Conservation (phyloP, 2,329 filamentous ascomycete species). For the Chrysosporium queenslandicum region DNA sequence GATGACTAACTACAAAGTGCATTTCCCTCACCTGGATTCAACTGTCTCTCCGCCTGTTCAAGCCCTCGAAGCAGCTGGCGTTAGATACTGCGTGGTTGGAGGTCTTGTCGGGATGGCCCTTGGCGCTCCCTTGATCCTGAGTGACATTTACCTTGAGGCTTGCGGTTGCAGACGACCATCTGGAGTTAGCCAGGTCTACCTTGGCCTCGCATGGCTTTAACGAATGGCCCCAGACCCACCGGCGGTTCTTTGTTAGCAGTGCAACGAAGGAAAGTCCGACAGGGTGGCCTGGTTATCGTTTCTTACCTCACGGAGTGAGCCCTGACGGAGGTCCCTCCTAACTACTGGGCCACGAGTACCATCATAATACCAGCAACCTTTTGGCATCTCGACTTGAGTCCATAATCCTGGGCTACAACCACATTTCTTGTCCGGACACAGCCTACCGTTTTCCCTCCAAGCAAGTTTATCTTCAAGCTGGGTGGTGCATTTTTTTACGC, state of each 20-base stretch:
- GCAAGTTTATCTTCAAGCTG: too few relatives aligned
- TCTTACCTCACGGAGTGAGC: slow-evolving; percentile 3
- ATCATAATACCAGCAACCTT: slow-evolving; percentile 4
- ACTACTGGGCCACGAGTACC: not conserved
- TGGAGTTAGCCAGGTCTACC: slow-evolving; percentile 1
- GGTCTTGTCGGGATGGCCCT: slow-evolving; percentile 6
- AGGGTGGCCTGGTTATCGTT: slow-evolving; percentile 10
- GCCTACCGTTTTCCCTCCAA: slow-evolving; percentile 1
- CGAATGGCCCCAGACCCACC: not conserved
- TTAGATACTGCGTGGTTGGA: slow-evolving; percentile 13
- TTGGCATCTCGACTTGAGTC: slow-evolving; percentile 11
- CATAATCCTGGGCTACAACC: not conserved
- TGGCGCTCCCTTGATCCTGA: slow-evolving; percentile 3
- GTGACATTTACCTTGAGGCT: slow-evolving; percentile 7
- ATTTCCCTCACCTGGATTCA: not conserved
- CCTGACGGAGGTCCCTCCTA: not conserved
- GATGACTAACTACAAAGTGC: not conserved
- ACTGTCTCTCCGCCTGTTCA: not conserved
- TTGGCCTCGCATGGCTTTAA: not conserved
- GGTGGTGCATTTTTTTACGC: too few relatives aligned
- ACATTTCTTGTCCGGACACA: not conserved
- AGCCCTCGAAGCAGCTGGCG: slow-evolving; percentile 5
- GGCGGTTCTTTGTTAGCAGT: not conserved
- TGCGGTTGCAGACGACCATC: slow-evolving; percentile 12
- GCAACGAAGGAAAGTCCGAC: slow-evolving; percentile 1